These are phyloP conservation scores for Exserohilum rostratum DNA, from an alignment of 2,329 filamentous ascomycete species.

Conservation along the genomic window DNA sequence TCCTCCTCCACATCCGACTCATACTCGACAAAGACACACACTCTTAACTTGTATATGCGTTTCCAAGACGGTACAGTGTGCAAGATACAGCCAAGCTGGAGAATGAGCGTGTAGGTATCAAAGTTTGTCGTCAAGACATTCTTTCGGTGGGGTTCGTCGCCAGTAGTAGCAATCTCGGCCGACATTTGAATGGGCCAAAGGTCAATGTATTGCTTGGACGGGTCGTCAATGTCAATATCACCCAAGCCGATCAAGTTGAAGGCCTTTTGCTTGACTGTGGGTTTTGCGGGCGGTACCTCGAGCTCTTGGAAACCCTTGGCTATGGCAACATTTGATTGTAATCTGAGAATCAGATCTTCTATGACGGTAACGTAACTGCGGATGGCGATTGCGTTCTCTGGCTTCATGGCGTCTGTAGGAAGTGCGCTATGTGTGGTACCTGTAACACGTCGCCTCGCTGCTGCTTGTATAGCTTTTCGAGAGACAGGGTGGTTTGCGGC, in stretches of 20 bases:
- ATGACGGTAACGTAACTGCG: constrained; percentile 81
- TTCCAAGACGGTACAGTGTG: constrained; percentile 83
- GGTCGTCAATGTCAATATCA: constrained; percentile 56
- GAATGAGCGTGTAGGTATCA: constrained; percentile 86
- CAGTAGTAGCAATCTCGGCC: constrained; percentile 71
- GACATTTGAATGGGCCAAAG: constrained; percentile 96
- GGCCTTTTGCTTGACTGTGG: constrained; percentile 33
- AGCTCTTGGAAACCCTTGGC: constrained; percentile 80
- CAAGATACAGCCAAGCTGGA: constrained; percentile 84
- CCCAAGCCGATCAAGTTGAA: constrained; percentile 33
- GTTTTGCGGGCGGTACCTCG: constrained; percentile 65
- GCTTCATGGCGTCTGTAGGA: constrained; percentile 72
- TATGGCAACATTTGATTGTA: constrained; percentile 84
- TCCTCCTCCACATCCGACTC: constrained; percentile 84
- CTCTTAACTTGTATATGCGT: constrained; percentile 71
- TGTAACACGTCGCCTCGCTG: constrained; percentile 50
- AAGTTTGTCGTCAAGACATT: constrained; percentile 85
- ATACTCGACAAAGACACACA: constrained; percentile 89
- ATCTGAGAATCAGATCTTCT: constrained; percentile 77
- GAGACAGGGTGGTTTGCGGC: constrained; percentile 32
- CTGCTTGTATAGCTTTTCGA: constrained; percentile 43
- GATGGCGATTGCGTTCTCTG: constrained; percentile 70
- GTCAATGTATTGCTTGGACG: constrained; percentile 80
- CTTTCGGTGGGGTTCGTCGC: constrained; percentile 52
- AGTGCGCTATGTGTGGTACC: constrained; percentile 64